A percentile compares a stretch with the other conserved stretches of the same genome.
These are phyloP conservation scores for Heliamphora exappendiculata DNA, from an alignment of 148 eudicot species.

Conservation along the genomic window DNA sequence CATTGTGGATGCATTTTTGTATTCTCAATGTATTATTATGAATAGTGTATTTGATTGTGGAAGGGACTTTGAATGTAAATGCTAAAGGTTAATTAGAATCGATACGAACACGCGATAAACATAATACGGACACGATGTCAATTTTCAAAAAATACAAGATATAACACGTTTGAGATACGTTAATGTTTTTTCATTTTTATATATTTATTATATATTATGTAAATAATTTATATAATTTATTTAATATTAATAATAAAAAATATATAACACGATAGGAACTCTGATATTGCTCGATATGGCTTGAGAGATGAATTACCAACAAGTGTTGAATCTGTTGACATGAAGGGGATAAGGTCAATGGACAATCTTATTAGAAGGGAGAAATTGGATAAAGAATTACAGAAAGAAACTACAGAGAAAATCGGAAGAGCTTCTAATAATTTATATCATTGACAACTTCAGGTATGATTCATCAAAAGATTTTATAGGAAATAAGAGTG, in stretches of 20 bases:
- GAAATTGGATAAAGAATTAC: constrained; percentile 9
- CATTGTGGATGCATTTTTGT: background rate
- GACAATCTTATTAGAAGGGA: constrained; percentile 13
- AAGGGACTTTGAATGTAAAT: background rate
- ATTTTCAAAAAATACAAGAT: too few relatives aligned
- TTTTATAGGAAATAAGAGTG: constrained; percentile 12
- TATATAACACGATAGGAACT: too few relatives aligned
- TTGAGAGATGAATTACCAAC: constrained; percentile 16
- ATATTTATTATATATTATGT: too few relatives aligned
- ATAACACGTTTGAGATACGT: too few relatives aligned
- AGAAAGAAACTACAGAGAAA: constrained; percentile 12
- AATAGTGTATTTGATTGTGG: background rate
- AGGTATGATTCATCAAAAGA: constrained; percentile 6
- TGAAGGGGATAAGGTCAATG: constrained; percentile 13
- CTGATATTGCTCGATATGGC: constrained; percentile 19
- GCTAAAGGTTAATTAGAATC: background rate
- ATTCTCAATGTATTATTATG: background rate
- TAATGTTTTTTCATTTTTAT: too few relatives aligned
- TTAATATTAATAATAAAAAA: too few relatives aligned
- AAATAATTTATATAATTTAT: too few relatives aligned
- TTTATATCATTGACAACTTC: background rate
- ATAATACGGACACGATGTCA: too few relatives aligned
- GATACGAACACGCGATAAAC: too few relatives aligned
- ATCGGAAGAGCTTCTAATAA: constrained; percentile 15
- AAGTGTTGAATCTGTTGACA: constrained; percentile 13